Evolutionary conservation across 177 flowering plant genomes (phyloP).

Genomic region (Vitis hybrid): DNA sequence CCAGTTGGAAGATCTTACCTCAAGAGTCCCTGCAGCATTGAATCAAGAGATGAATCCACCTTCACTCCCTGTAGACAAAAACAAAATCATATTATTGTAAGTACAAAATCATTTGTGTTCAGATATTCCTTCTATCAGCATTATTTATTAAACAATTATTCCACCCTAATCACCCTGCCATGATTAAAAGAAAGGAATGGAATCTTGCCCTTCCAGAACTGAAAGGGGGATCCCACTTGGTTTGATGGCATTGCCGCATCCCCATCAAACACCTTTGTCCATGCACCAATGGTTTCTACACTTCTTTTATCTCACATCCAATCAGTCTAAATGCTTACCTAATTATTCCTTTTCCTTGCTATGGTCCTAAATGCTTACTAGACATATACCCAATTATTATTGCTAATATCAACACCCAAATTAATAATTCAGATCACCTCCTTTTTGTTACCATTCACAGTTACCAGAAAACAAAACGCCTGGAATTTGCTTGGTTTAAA

Average conservation of each 20-base stretch:
- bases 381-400: too few species aligned
- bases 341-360: background rate
- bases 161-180: background rate
- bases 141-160: background rate
- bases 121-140: background rate
- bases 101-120: background rate
- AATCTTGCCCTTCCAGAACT: constrained; percentile 2
- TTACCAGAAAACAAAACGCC: too few species aligned
- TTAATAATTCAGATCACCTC: too few species aligned
- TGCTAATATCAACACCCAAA: too few species aligned
- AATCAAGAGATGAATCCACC: too few species aligned
- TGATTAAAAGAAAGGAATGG: background rate
- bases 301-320: too few species aligned
- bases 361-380: too few species aligned
- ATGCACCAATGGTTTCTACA: too few species aligned
- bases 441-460: too few species aligned
- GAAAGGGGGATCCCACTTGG: background rate
- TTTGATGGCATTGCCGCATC: background rate
- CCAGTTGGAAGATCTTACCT: too few species aligned
- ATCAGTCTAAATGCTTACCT: background rate
- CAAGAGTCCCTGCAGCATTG: too few species aligned
- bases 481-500: too few species aligned
- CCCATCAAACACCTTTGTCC: background rate
- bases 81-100: background rate
- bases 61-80: background rate